Conservation (phyloP, 225 moss, liverwort and hornwort genomes). For the Neckera pumila region DNA sequence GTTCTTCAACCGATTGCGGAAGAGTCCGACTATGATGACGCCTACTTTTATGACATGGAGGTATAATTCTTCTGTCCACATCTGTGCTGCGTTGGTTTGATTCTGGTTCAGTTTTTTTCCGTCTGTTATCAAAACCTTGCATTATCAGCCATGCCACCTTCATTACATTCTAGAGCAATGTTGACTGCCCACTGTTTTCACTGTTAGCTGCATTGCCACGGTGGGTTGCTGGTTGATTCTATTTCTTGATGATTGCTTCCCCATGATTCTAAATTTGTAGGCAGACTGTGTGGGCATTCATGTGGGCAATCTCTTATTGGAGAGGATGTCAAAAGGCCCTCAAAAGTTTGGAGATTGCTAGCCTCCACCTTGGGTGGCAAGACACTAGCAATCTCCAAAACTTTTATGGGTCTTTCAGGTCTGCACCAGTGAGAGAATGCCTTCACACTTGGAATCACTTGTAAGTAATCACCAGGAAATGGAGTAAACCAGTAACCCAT, state of each 20-base stretch:
- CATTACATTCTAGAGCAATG: background rate
- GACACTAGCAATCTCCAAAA: background rate
- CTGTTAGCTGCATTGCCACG: background rate
- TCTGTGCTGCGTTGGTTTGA: background rate
- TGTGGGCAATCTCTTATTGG: background rate
- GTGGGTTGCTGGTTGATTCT: background rate
- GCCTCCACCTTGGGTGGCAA: background rate
- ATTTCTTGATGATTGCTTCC: background rate
- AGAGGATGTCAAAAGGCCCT: background rate
- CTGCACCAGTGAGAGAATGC: background rate
- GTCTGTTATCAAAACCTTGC: background rate
- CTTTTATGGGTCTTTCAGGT: background rate
- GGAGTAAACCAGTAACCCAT: background rate
- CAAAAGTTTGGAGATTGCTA: background rate
- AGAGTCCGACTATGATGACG: constrained; percentile 1
- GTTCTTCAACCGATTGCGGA: constrained; percentile 3
- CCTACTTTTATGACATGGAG: constrained; percentile 13
- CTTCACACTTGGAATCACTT: background rate
- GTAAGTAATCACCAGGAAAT: background rate
- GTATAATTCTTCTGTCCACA: background rate
- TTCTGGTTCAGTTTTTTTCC: background rate
- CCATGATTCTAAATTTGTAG: background rate
- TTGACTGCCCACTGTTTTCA: background rate
- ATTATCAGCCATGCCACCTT: background rate
- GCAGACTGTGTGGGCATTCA: background rate